A percentile compares a stretch with the other conserved stretches of the same genome.
These are phyloP conservation scores for Psidium friedrichsthalianum DNA, from an alignment of 345 rosid species.

Conservation along the genomic window DNA sequence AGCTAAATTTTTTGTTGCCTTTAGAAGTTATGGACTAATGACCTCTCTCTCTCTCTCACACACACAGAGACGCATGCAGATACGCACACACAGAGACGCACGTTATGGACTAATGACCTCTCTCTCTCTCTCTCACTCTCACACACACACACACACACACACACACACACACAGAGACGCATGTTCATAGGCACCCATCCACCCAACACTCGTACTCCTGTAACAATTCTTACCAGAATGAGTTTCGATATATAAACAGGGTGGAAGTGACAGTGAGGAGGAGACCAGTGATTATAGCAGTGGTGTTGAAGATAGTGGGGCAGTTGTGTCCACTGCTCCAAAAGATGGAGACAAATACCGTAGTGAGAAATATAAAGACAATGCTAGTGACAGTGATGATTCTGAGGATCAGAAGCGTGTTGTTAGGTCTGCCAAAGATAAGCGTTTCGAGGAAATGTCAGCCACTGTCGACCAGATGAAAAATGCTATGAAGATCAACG, in stretches of 20 bases:
- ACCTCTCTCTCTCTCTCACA: background rate
- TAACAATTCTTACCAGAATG: background rate
- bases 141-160: background rate
- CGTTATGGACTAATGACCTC: background rate
- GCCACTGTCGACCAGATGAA: conserved; percentile 72
- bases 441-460: conserved; percentile 78
- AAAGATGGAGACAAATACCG: conserved; percentile 42
- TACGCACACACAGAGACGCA: no score
- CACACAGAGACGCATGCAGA: background rate
- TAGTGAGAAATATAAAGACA: background rate
- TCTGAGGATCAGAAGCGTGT: conserved; percentile 61
- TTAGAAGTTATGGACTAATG: background rate
- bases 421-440: conserved; percentile 81
- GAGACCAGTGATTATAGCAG: conserved; percentile 42
- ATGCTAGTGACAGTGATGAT: conserved; percentile 61
- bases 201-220: background rate
- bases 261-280: conserved; percentile 63
- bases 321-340: conserved; percentile 17
- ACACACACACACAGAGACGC: background rate
- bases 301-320: conserved; percentile 25
- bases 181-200: background rate
- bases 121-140: background rate
- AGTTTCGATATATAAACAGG: conserved; percentile 17
- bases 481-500: conserved; percentile 93
- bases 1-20: background rate